Base-by-base conservation (phyloP, 1,139 yeast species). In the Casaregolazyma suthepensis region DNA sequence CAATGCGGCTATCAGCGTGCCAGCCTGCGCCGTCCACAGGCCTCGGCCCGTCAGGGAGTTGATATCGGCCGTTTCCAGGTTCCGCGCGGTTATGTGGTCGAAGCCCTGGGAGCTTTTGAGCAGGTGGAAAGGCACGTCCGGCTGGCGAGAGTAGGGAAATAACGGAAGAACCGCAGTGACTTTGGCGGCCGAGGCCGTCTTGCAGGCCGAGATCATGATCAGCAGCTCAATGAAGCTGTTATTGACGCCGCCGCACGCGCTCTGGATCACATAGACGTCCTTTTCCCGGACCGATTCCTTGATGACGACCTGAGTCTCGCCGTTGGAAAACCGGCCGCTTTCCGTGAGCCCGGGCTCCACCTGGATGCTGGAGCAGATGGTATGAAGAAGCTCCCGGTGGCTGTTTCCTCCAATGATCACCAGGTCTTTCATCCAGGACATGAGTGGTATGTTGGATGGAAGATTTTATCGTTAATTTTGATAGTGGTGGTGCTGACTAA, bases 21-120 rank as follows among this genome's bases (percentile, higher is more conserved):
- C 99, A 48, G 93, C 85, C 69, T 91, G 98, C 0, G 97, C 95
- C 31, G 91, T 85, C 98, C 99, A 93, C 63, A 90, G 86, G 66
- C 87, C 86, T 71, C 90, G 88, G 1, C 96, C 95, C 31, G 87
- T 75, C 5, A 20, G 26, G 29, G 43, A 38, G 55, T 78, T 78
- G 53, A 57, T 57, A 17, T 15, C 43, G 9, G 23, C 35, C 15
- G 38, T n/a, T 6, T 19, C 40, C n/a, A 37, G 19, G 26, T 31
- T 40, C 23, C 87, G 87, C 2, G 79, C 68, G 37, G 75, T 69
- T 49, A 76, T 65, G 40, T 88, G 87, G 1, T 93, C 87, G n/a
- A n/a, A 44, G 7, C 17, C 17, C 12, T 40, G 20, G 6, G 51
- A 23, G 22, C 23, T 35, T 20, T 85, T 85, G 50, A 74, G 73